Evolutionary conservation across 2,329 filamentous ascomycete species (phyloP).

Genomic region (Hypocreales sp.): DNA sequence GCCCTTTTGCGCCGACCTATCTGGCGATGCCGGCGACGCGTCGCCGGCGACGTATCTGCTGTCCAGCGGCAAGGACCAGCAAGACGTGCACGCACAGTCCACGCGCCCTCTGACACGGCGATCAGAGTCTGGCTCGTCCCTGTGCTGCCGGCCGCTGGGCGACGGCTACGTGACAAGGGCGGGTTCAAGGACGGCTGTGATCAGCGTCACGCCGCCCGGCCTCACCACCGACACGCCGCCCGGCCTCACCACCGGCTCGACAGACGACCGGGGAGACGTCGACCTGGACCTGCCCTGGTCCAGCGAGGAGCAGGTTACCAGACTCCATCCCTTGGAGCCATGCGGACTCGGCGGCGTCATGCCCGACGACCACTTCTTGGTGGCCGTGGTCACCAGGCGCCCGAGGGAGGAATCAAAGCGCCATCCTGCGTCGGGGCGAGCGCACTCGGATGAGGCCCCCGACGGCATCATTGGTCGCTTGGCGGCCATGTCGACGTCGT

Average conservation of each 20-base stretch:
- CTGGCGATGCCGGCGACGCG: constrained; percentile 42
- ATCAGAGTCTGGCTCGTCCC: constrained; percentile 34
- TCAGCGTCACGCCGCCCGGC: background rate
- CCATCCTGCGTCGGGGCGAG: background rate
- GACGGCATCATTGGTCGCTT: constrained; percentile 26
- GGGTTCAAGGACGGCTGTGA: constrained; percentile 9
- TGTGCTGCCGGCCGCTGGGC: constrained; percentile 33
- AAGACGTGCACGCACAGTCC: constrained; percentile 6
- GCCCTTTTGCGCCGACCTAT: constrained; percentile 67
- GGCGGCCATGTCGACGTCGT: constrained; percentile 24
- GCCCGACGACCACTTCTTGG: constrained; percentile 48
- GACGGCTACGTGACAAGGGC: constrained; percentile 13
- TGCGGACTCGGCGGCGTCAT: constrained; percentile 43
- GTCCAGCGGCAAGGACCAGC: constrained; percentile 24
- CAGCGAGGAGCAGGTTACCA: constrained; percentile 21
- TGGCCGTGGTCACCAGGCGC: constrained; percentile 36
- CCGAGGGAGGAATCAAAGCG: constrained; percentile 13
- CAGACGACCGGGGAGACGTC: constrained; percentile 19
- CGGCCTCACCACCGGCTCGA: constrained; percentile 17
- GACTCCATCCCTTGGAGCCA: constrained; percentile 30
- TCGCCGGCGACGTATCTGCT: constrained; percentile 33
- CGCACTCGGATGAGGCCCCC: constrained; percentile 14
- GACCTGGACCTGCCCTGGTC: constrained; percentile 33
- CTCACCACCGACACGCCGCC: constrained; percentile 12
- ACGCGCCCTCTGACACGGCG: constrained; percentile 16